phyloP scores from a whole-genome alignment of 768 basidiomycete genomes.

The Pulveroboletus frians region DNA sequence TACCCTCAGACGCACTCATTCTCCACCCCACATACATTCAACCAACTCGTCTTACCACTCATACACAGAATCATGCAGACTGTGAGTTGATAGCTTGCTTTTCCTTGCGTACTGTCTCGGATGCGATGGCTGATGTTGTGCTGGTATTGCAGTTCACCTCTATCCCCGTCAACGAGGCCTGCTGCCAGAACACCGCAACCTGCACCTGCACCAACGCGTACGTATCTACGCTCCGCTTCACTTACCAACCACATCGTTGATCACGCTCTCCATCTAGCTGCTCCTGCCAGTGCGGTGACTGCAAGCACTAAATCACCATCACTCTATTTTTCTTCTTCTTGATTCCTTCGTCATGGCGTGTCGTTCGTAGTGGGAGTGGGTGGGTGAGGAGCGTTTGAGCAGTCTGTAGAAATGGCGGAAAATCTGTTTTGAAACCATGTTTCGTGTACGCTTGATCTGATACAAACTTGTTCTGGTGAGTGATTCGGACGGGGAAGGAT shows the following conservation, averaged over 20 bases:
- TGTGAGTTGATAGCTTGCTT: not conserved
- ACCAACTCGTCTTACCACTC: not conserved
- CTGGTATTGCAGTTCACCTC: slow-evolving; percentile 1
- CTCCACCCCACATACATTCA: not conserved
- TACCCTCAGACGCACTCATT: not conserved
- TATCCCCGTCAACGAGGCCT: slow-evolving; percentile 17
- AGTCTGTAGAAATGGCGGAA: too few species aligned
- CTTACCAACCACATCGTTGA: not conserved
- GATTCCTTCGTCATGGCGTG: not conserved
- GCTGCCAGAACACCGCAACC: slow-evolving; percentile 6
- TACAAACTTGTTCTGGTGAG: too few species aligned
- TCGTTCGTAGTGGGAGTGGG: too few species aligned
- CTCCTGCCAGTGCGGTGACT: slow-evolving; percentile 16
- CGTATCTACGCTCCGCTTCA: not conserved
- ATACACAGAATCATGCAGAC: slow-evolving; percentile 8
- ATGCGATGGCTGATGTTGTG: not conserved
- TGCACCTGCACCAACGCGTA: slow-evolving; percentile 12
- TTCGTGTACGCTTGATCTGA: too few species aligned
- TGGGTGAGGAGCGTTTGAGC: too few species aligned
- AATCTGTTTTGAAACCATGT: too few species aligned
- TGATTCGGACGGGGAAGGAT: too few species aligned
- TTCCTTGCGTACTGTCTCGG: not conserved
- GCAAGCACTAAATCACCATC: slow-evolving; percentile 10
- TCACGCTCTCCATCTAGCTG: slow-evolving; percentile 4
- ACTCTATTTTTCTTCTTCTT: not conserved